Evolutionary conservation across 148 eudicot genomes (phyloP).

Genomic region (Pouteria glomerata): DNA sequence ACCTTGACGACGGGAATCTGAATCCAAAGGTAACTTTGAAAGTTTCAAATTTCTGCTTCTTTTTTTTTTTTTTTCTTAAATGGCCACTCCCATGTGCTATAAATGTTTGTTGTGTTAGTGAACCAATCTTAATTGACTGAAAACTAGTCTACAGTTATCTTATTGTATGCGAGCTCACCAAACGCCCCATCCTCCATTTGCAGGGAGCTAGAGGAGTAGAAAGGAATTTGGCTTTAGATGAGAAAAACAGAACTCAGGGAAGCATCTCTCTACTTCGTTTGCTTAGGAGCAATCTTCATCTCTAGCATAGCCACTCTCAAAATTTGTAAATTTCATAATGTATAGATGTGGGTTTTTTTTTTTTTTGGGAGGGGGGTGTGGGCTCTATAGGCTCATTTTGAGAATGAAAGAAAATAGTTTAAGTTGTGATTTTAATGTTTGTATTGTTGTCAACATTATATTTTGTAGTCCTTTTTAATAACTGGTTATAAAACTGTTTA

Average conservation of each 20-base stretch:
- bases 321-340: not conserved
- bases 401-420: not conserved
- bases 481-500: too few relatives aligned
- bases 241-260: slow-evolving; percentile 40
- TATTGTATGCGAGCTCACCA: too few relatives aligned
- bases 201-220: slow-evolving; percentile 52
- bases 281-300: slow-evolving; percentile 41
- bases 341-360: not conserved
- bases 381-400: not conserved
- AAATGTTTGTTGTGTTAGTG: not conserved
- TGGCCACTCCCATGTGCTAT: not conserved
- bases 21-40: slow-evolving; percentile 41
- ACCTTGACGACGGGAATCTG: slow-evolving; percentile 42
- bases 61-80: not conserved
- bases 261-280: slow-evolving; percentile 48
- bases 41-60: not conserved
- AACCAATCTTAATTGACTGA: not conserved
- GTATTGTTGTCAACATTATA: too few relatives aligned
- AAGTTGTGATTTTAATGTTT: too few relatives aligned
- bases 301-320: slow-evolving; percentile 4
- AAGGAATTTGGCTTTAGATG: slow-evolving; percentile 28
- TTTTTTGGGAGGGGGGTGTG: too few relatives aligned
- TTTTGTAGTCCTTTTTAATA: too few relatives aligned
- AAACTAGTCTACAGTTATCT: not conserved
- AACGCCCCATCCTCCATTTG: not conserved